phyloP scores from a whole-genome alignment of 2,329 filamentous ascomycete genomes.

The Diaporthe velutina region DNA sequence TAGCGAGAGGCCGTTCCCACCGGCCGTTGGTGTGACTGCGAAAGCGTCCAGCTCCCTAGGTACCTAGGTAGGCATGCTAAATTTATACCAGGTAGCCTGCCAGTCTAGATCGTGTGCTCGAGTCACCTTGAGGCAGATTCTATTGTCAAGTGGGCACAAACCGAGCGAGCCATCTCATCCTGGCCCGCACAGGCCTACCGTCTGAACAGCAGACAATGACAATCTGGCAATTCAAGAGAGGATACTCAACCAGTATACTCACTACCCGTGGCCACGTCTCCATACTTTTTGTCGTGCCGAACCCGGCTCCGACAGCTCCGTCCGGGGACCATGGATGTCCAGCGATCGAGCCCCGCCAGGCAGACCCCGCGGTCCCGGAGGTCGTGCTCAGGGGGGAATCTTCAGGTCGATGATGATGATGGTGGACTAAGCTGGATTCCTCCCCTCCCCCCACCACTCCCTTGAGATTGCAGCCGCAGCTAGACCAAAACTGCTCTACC shows the following conservation, averaged over 20 bases:
- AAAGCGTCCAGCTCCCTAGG: not conserved
- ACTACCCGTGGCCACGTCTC: not conserved
- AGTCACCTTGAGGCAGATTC: not conserved
- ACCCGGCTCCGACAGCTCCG: conserved; percentile 5
- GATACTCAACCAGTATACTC: not conserved
- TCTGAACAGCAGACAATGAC: not conserved
- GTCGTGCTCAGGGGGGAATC: not conserved
- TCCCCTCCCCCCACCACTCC: not conserved
- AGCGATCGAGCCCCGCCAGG: conserved; percentile 16
- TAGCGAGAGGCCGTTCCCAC: not conserved
- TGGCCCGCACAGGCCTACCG: no score
- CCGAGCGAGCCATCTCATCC: not conserved
- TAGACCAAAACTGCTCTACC: not conserved
- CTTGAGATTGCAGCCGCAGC: not conserved
- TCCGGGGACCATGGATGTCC: not conserved
- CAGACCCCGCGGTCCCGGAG: conserved; percentile 17
- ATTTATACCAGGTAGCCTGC: not conserved
- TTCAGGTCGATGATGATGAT: conserved; percentile 23
- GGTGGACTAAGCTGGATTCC: not conserved
- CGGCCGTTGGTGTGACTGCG: not conserved
- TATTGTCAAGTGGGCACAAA: not conserved
- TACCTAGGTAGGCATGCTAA: no score
- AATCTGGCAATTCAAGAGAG: not conserved
- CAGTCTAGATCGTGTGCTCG: not conserved
- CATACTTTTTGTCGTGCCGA: conserved; percentile 16